phyloP scores from a whole-genome alignment of 176 grass and related monocot genomes.

The Ananas comosus region DNA sequence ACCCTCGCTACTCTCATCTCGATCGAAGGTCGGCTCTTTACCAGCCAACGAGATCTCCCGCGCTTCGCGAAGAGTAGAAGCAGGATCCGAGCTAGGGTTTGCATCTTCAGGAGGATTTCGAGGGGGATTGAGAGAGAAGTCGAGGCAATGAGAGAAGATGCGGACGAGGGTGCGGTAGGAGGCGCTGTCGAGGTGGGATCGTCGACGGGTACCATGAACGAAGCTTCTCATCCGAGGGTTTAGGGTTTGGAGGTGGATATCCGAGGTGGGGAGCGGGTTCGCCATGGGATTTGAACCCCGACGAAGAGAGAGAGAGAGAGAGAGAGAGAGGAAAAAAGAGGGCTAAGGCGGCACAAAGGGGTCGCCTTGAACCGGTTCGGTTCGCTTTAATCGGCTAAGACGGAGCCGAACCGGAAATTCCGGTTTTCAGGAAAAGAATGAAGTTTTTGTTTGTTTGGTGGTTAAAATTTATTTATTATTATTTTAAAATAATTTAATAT shows the following conservation, averaged over 20 bases:
- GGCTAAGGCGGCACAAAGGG: not conserved
- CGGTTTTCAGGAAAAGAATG: no score
- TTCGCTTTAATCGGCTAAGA: no score
- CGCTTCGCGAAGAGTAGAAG: not conserved
- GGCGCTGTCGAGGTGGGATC: constrained; percentile 63
- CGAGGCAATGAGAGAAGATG: constrained; percentile 55
- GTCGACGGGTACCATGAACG: constrained; percentile 14
- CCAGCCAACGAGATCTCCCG: not conserved
- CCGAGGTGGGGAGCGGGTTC: not conserved
- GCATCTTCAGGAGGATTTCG: not conserved
- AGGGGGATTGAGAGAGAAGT: constrained; percentile 13
- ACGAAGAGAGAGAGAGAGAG: not conserved
- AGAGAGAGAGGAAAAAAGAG: not conserved
- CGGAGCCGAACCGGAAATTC: no score
- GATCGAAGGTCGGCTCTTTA: not conserved
- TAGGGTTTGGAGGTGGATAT: not conserved
- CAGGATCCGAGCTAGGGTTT: not conserved
- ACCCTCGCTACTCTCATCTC: not conserved
- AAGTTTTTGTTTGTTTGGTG: no score
- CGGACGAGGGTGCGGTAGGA: constrained; percentile 60
- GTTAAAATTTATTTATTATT: no score
- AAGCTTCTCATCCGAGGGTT: not conserved
- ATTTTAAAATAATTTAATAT: no score
- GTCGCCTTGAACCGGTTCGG: no score
- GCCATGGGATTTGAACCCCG: not conserved